These are phyloP conservation scores for Globisporangium recalcitrans DNA, from an alignment of 352 stramenopile genomes.

Conservation along the genomic window DNA sequence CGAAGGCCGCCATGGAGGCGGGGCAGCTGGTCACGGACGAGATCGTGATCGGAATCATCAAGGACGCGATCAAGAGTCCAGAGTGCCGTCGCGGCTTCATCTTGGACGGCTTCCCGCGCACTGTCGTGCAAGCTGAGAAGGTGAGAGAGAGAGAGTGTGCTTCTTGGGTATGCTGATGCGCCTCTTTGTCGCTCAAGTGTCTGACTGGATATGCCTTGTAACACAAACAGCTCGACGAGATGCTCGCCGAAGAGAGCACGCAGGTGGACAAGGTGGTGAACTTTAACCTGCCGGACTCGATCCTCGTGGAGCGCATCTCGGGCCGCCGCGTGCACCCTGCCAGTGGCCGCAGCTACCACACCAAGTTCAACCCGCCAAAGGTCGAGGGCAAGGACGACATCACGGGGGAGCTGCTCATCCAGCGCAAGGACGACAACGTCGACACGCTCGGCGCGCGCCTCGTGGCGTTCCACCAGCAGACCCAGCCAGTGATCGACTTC, in stretches of 20 bases:
- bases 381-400: constrained; percentile 86
- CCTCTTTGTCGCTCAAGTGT: no score
- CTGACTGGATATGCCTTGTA: no score
- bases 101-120: constrained; percentile 99
- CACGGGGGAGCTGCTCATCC: constrained; percentile 95
- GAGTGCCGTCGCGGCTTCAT: constrained; percentile 99
- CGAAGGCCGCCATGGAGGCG: constrained; percentile 98
- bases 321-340: constrained; percentile 94
- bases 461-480: constrained; percentile 95
- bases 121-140: constrained; percentile 95
- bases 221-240: constrained; percentile 98
- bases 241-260: constrained; percentile 89
- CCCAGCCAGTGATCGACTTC: constrained; percentile 93
- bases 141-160: no score
- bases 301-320: constrained; percentile 96
- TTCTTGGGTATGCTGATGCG: no score
- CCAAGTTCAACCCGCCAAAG: constrained; percentile 97
- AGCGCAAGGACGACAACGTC: constrained; percentile 97
- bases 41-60: constrained; percentile 99
- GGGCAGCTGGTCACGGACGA: constrained; percentile 94
- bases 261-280: constrained; percentile 91
- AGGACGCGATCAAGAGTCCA: constrained; percentile 95
- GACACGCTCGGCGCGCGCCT: constrained; percentile 90
- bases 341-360: constrained; percentile 96
- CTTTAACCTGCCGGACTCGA: constrained; percentile 94